Conservation (phyloP, 148 eudicot genomes). For the Rhododendron simsii region DNA sequence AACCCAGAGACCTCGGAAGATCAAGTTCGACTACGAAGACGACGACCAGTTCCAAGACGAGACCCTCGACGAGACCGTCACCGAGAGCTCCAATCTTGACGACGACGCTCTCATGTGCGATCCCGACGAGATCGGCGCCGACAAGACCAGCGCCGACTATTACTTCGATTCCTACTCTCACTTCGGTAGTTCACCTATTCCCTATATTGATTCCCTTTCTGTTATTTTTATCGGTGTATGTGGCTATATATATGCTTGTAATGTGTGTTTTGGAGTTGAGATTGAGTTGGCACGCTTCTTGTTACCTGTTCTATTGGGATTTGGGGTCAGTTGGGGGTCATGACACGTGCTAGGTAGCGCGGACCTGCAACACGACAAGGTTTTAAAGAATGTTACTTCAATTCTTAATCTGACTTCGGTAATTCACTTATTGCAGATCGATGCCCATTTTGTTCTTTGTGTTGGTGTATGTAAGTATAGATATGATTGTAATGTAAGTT, state of each 20-base stretch:
- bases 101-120: constrained; percentile 54
- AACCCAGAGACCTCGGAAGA: constrained; percentile 18
- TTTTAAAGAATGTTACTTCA: neutral
- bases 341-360: neutral
- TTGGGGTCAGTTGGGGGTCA: neutral
- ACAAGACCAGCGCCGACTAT: constrained; percentile 94
- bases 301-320: neutral
- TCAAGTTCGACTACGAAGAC: constrained; percentile 33
- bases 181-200: constrained; percentile 49
- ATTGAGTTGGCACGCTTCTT: neutral
- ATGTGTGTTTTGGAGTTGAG: neutral
- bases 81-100: constrained; percentile 46
- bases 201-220: neutral
- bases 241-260: neutral
- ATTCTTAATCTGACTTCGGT: constrained; percentile 22
- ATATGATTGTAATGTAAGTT: too few species aligned
- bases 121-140: constrained; percentile 34
- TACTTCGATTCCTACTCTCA: constrained; percentile 99
- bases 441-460: neutral
- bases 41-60: constrained; percentile 31
- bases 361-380: neutral
- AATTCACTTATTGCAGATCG: neutral
- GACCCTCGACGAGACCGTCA: constrained; percentile 30
- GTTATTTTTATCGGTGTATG: neutral
- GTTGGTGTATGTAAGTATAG: neutral